A percentile compares a stretch with the other conserved stretches of the same genome.
phyloP scores from a whole-genome alignment of 768 basidiomycete species.

The Clitopilus passeckerianus region DNA sequence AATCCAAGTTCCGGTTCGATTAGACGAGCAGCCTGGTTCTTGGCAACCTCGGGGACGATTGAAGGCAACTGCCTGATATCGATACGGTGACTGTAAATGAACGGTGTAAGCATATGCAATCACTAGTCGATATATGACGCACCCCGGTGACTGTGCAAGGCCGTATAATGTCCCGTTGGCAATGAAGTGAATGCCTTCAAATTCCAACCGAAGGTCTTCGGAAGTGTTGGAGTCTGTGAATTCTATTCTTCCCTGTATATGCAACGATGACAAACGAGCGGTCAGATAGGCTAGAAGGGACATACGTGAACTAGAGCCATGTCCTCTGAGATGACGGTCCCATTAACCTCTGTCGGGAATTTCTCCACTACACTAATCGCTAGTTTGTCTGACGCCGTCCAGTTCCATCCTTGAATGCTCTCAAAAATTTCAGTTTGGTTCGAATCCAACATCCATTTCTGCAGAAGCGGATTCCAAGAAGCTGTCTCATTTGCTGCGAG shows the following conservation, averaged over 20 bases:
- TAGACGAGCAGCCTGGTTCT: constrained; percentile 54
- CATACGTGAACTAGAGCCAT: constrained; percentile 66
- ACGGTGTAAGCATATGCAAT: background rate
- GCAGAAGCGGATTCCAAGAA: constrained; percentile 48
- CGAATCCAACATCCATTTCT: constrained; percentile 40
- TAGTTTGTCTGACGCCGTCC: constrained; percentile 58
- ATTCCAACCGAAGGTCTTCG: constrained; percentile 63
- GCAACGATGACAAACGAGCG: constrained; percentile 1
- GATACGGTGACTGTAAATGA: constrained; percentile 37
- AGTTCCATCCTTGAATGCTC: constrained; percentile 60
- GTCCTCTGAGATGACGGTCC: constrained; percentile 28
- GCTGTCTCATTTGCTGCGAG: constrained; percentile 31
- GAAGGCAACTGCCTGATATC: constrained; percentile 67
- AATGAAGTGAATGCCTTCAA: constrained; percentile 75
- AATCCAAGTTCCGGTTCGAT: constrained; percentile 57
- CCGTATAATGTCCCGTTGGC: constrained; percentile 75
- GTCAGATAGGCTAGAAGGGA: constrained; percentile 4
- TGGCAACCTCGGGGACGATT: constrained; percentile 50
- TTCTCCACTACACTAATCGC: constrained; percentile 67
- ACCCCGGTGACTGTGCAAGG: constrained; percentile 63
- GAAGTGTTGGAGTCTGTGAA: constrained; percentile 45
- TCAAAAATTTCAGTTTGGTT: constrained; percentile 48
- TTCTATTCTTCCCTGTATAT: constrained; percentile 63
- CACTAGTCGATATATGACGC: too few species aligned
- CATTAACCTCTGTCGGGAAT: constrained; percentile 31